phyloP scores from a whole-genome alignment of 306 rosid species.

The Geum urbanum region DNA sequence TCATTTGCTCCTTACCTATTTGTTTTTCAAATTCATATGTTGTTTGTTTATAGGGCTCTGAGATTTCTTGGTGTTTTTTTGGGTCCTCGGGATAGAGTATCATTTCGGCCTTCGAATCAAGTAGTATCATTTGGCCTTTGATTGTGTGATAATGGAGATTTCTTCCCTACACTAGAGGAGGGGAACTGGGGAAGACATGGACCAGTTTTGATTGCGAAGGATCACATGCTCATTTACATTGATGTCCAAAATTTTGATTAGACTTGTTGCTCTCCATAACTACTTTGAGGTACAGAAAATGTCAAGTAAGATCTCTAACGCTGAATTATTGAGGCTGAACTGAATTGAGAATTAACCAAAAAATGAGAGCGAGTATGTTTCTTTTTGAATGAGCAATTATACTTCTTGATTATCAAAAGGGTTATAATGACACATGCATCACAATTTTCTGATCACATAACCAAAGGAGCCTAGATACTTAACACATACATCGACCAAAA shows the following conservation, averaged over 20 bases:
- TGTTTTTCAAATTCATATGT: background rate
- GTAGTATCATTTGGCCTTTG: background rate
- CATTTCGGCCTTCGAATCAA: too few relatives aligned
- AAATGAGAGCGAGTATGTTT: background rate
- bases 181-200: background rate
- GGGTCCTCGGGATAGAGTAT: constrained; percentile 3
- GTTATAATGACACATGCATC: too few relatives aligned
- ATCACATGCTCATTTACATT: background rate
- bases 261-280: background rate
- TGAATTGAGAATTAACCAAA: background rate
- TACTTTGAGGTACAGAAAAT: background rate
- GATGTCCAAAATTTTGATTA: background rate
- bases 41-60: background rate
- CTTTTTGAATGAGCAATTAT: too few relatives aligned
- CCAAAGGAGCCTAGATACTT: too few relatives aligned
- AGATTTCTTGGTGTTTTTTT: background rate
- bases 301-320: background rate
- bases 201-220: background rate
- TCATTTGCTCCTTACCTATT: constrained; percentile 10
- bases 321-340: background rate
- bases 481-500: too few relatives aligned
- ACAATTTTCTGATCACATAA: too few relatives aligned
- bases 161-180: background rate
- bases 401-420: too few relatives aligned
- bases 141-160: constrained; percentile 2